Evolutionary conservation across 1,284 basidiomycete species (phyloP).

Genomic region (Cryptococcus sp.): DNA sequence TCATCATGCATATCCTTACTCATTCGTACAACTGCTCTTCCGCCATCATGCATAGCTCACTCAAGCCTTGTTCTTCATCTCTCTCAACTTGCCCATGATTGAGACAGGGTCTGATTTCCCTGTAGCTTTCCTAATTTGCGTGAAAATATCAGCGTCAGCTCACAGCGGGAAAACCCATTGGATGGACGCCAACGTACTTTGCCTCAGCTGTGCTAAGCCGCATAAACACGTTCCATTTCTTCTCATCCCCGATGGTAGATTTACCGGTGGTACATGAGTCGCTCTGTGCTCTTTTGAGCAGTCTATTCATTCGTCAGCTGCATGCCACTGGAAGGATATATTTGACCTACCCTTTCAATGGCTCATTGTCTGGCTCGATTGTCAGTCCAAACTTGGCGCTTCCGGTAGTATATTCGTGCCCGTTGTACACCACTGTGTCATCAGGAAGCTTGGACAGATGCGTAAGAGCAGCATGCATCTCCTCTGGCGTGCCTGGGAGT

Average conservation of each 20-base stretch:
- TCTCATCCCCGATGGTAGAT: slow-evolving; percentile 59
- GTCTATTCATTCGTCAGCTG: slow-evolving; percentile 18
- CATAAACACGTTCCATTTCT: slow-evolving; percentile 57
- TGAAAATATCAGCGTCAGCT: not conserved
- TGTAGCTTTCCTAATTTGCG: slow-evolving; percentile 56
- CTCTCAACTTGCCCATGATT: slow-evolving; percentile 72
- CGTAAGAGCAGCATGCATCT: slow-evolving; percentile 81
- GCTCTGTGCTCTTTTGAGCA: slow-evolving; percentile 38
- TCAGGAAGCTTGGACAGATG: slow-evolving; percentile 76
- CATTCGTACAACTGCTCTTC: no score
- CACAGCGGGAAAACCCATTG: no score
- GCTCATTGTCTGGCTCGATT: slow-evolving; percentile 48
- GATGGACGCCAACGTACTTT: slow-evolving; percentile 30
- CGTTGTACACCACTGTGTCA: slow-evolving; percentile 81
- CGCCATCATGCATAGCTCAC: not conserved
- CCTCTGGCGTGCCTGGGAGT: slow-evolving; percentile 65
- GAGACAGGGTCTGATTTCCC: slow-evolving; percentile 54
- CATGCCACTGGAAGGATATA: not conserved
- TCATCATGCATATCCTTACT: no score
- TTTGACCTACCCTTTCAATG: slow-evolving; percentile 39
- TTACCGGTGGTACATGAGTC: slow-evolving; percentile 51
- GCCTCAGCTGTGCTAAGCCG: slow-evolving; percentile 47
- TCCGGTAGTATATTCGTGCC: slow-evolving; percentile 85
- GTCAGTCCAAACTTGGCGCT: slow-evolving; percentile 55
- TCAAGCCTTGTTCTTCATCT: slow-evolving; percentile 68